These are phyloP conservation scores for Umbilicus rupestris DNA, from an alignment of 164 flowering plant species.

Conservation along the genomic window DNA sequence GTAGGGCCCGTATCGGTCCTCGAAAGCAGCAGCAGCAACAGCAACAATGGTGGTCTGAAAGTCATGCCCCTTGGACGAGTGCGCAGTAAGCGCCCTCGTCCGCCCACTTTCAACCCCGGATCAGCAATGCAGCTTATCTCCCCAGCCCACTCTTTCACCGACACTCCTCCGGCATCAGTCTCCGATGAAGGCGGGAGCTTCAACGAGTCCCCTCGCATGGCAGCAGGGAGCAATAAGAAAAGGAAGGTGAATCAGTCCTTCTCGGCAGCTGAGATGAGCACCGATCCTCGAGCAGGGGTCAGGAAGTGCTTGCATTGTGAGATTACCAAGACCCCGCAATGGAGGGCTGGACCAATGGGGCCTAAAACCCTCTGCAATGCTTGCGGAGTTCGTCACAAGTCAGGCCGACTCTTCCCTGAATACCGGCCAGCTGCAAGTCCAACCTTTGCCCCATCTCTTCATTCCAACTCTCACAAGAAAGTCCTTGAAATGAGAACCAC, in stretches of 20 bases:
- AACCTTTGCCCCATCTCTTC: slow-evolving; percentile 60
- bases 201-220: slow-evolving; percentile 37
- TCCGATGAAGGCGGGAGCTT: slow-evolving; percentile 20
- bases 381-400: slow-evolving; percentile 88
- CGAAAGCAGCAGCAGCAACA: slow-evolving; percentile 88
- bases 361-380: slow-evolving; percentile 97
- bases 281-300: slow-evolving; percentile 15
- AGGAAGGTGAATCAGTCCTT: slow-evolving; percentile 40
- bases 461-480: slow-evolving; percentile 91
- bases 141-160: slow-evolving; percentile 32
- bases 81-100: slow-evolving; percentile 89
- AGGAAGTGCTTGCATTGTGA: slow-evolving; percentile 88
- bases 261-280: slow-evolving; percentile 11
- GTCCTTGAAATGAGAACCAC: slow-evolving; percentile 76
- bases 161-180: too few species aligned
- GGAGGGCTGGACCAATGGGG: slow-evolving; percentile 96
- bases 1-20: slow-evolving; percentile 78
- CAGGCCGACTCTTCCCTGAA: slow-evolving; percentile 89
- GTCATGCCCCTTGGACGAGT: slow-evolving; percentile 39
- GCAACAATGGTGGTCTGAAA: slow-evolving; percentile 32
- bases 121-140: slow-evolving; percentile 37
- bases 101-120: slow-evolving; percentile 52
- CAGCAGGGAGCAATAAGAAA: slow-evolving; percentile 29
- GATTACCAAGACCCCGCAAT: slow-evolving; percentile 87
- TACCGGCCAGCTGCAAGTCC: slow-evolving; percentile 98